These are phyloP conservation scores for Neurospora hispaniola DNA, from an alignment of 495 filamentous ascomycete genomes.

Conservation along the genomic window DNA sequence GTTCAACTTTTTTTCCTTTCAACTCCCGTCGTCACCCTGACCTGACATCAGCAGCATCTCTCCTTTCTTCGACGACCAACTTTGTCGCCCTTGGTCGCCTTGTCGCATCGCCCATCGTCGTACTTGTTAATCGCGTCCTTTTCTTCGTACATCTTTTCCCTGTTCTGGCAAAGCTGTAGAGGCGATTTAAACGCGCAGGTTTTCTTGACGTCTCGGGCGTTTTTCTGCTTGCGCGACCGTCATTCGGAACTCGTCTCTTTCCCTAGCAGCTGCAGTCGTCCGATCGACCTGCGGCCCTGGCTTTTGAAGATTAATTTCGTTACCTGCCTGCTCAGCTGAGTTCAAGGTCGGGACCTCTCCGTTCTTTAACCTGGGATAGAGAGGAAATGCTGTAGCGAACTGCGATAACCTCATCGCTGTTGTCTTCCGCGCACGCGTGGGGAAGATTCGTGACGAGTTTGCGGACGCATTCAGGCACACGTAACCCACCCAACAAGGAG, in stretches of 20 bases:
- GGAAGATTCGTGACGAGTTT: background rate
- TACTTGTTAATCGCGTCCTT: background rate
- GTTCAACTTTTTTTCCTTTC: constrained; percentile 22
- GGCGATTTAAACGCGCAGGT: constrained; percentile 6
- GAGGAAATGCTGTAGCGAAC: background rate
- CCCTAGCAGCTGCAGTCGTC: constrained; percentile 7
- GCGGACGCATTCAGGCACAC: background rate
- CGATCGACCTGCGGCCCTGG: constrained; percentile 4
- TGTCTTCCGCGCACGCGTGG: background rate
- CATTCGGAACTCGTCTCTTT: constrained; percentile 4
- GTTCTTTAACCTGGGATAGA: background rate
- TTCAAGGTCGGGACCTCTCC: background rate
- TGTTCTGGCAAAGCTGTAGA: constrained; percentile 11
- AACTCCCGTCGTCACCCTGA: constrained; percentile 5
- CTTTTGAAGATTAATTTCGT: background rate
- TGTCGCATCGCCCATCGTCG: background rate
- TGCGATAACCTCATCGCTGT: background rate
- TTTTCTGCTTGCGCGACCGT: constrained; percentile 5
- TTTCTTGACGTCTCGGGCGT: constrained; percentile 2
- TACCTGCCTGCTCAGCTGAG: background rate
- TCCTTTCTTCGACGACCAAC: background rate
- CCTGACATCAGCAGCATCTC: background rate
- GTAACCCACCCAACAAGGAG: background rate
- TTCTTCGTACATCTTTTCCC: constrained; percentile 1
- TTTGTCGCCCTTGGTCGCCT: background rate